phyloP scores from a whole-genome alignment of 2,329 filamentous ascomycete species.

The Scedosporium boydii region DNA sequence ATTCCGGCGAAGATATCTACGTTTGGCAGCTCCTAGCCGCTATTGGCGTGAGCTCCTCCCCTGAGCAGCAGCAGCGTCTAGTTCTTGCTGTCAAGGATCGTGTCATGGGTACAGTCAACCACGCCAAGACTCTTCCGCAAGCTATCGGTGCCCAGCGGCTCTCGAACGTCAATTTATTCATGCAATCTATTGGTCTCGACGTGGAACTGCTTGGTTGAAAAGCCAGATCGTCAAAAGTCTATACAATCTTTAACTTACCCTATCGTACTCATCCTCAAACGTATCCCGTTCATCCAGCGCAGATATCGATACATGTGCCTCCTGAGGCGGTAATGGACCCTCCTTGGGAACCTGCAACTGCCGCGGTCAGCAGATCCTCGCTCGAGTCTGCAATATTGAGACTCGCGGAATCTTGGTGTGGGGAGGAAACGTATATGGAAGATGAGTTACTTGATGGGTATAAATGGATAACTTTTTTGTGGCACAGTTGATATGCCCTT shows the following conservation, averaged over 20 bases:
- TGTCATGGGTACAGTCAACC: constrained; percentile 86
- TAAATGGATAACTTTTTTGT: no score
- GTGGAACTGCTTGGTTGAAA: constrained; percentile 55
- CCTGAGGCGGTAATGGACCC: no score
- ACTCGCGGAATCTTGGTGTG: no score
- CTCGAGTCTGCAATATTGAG: no score
- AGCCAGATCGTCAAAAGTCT: not conserved
- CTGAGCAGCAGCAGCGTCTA: constrained; percentile 88
- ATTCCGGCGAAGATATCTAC: constrained; percentile 85
- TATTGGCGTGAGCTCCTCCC: constrained; percentile 84
- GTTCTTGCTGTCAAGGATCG: constrained; percentile 96
- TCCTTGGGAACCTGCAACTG: no score
- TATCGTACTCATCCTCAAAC: no score
- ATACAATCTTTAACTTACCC: not conserved
- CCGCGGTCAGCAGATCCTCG: no score
- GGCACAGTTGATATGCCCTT: no score
- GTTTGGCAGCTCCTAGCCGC: constrained; percentile 97
- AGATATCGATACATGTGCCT: no score
- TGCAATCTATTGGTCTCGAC: constrained; percentile 97
- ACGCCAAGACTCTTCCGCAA: constrained; percentile 80
- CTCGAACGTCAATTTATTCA: constrained; percentile 93
- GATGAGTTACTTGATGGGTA: no score
- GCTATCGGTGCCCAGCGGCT: constrained; percentile 78
- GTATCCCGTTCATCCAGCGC: no score
- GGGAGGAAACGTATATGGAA: no score